Evolutionary conservation across 108 stramenopile genomes (phyloP).

Genomic region (Skeletonema marinoi): DNA sequence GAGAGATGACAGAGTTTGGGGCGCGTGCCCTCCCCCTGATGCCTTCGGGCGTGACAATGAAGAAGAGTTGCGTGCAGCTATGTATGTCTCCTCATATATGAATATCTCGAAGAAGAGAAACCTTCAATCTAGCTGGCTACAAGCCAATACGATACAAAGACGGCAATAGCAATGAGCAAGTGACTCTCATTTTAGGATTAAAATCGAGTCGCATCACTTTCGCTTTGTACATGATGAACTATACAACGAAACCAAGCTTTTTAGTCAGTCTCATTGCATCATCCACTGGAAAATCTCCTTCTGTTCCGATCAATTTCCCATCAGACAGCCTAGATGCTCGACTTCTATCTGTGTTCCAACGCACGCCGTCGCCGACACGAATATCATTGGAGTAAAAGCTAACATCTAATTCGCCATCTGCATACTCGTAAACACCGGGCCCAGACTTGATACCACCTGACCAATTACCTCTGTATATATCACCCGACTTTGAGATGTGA

Average conservation of each 20-base stretch:
- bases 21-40: too few relatives aligned
- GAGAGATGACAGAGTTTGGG: too few relatives aligned
- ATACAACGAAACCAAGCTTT: slow-evolving; percentile 29
- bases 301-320: slow-evolving; percentile 23
- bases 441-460: slow-evolving; percentile 32
- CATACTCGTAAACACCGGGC: slow-evolving; percentile 39
- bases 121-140: too few relatives aligned
- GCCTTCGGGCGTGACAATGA: too few relatives aligned
- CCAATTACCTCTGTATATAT: slow-evolving; percentile 40
- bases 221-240: not conserved
- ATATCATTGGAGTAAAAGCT: slow-evolving; percentile 37
- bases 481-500: slow-evolving; percentile 41
- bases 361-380: slow-evolving; percentile 36
- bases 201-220: too few relatives aligned
- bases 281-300: slow-evolving; percentile 24
- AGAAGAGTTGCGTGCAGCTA: too few relatives aligned
- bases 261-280: slow-evolving; percentile 37
- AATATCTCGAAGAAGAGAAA: too few relatives aligned
- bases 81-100: too few relatives aligned
- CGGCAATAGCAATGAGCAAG: too few relatives aligned
- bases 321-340: slow-evolving; percentile 29
- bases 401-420: slow-evolving; percentile 40
- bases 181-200: too few relatives aligned
- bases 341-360: slow-evolving; percentile 32
- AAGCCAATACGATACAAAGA: too few relatives aligned